Evolutionary conservation across 2,329 filamentous ascomycete genomes (phyloP).

Genomic region (Aureobasidium pullulans): DNA sequence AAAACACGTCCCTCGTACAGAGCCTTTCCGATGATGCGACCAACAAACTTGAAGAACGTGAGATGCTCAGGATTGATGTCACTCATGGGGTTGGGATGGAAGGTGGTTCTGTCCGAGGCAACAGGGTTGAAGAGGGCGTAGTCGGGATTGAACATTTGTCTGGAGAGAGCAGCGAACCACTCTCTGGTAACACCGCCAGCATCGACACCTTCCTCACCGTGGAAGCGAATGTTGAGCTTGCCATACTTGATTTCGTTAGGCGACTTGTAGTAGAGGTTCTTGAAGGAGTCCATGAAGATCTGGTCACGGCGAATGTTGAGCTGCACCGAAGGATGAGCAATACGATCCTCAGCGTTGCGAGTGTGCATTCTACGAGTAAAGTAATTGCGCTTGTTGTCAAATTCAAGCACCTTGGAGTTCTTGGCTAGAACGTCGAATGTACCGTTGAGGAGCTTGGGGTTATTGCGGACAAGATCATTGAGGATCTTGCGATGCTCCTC

Average conservation of each 20-base stretch:
- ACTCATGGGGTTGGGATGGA: constrained; percentile 95
- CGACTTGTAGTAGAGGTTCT: constrained; percentile 93
- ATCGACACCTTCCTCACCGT: constrained; percentile 94
- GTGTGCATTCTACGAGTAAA: constrained; percentile 90
- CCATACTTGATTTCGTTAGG: constrained; percentile 98
- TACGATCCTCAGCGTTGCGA: constrained; percentile 61
- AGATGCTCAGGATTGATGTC: constrained; percentile 92
- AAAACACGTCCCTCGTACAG: constrained; percentile 92
- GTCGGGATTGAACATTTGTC: constrained; percentile 98
- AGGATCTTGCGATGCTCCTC: constrained; percentile 96
- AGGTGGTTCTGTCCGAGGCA: constrained; percentile 93
- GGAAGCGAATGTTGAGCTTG: constrained; percentile 95
- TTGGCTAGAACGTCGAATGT: constrained; percentile 94
- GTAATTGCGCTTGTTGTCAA: constrained; percentile 99
- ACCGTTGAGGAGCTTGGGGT: constrained; percentile 96
- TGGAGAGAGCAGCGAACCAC: constrained; percentile 96
- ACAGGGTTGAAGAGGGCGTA: constrained; percentile 96
- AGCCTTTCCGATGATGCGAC: constrained; percentile 95
- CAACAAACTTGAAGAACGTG: constrained; percentile 99
- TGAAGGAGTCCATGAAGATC: constrained; percentile 97
- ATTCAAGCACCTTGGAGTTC: constrained; percentile 97
- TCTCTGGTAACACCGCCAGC: constrained; percentile 95
- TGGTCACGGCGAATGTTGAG: constrained; percentile 86
- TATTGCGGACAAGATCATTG: constrained; percentile 94
- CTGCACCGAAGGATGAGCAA: constrained; percentile 70